Evolutionary conservation across 345 rosid genomes (phyloP), one percentile per base, ranked within the genome.

Genomic region (Salix exigua): DNA sequence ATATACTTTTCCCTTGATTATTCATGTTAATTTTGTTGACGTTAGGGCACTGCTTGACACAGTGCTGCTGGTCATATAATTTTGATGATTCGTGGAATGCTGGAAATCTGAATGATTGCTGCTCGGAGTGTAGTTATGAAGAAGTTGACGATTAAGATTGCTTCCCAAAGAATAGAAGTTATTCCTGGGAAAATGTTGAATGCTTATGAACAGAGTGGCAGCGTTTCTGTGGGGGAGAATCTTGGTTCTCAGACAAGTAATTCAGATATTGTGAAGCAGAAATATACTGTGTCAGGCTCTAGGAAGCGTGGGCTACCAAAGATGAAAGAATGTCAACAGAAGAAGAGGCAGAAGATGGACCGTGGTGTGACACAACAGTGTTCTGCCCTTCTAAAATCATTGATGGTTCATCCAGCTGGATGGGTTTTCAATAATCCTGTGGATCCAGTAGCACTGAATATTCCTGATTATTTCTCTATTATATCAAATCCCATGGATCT

Each of bases 391-490:
- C 68, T 95, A 65, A 87, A 80, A 50, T 73, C 68, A 6, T 67
- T 95, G 78, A 83, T 80, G 70, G 68, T 58, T 13, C 87, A 87
- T 80, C 78, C 78, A 25, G 74, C 70, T 77, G 94, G 90, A 18
- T 90, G 92, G 90, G 74, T 83, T 71, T 95, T 95, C 81, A 71
- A 19, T 10, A 68, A 74, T 28, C 97, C 99, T 1, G 99, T 95
- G 71, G 97, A 95, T 88, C 97, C 97, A 7, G 87, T 85, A 17
- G 61, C 68, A 25, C 30, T 92, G 75, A 73, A 74, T 7, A 88
- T 95, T 80, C 99, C 97, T 18, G 99, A 95, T 83, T 95, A 92
- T 78, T 95, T 95, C 80, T 73, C 88, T 44, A 78, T 95, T 21
- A 84, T 95, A 73, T 66, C 84, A 2, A 71, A 83, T 37, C 99